Base-by-base conservation (phyloP, 169 alveolate species). In the Plasmodium gonderi region DNA sequence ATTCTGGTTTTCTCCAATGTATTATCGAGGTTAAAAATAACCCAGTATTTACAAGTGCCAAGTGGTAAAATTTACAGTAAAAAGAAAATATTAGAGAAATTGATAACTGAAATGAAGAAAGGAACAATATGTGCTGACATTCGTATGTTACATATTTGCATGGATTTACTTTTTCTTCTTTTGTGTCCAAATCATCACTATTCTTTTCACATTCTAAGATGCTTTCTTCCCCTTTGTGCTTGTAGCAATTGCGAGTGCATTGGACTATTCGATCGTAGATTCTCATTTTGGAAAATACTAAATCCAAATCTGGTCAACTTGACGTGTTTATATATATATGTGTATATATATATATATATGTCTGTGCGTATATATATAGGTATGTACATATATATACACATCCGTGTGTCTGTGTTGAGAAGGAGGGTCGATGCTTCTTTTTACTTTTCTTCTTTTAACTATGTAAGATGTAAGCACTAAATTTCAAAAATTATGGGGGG, bases 1-100 rank as follows among this genome's bases (percentile, higher is more conserved):
- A 9, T 23, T 69, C 81, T 12, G 92, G 92, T 5, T 82, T 82
- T 29, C 83, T 69, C 92, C 92, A 82, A 33, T 82, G 92, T 47
- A 82, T 26, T 42, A 82, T 8, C 0, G 92, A 82, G 9, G 92
- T 69, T 29, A 69, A 3, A 69, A 82, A 47, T 47, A 82, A 54
- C 12, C 42, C 68, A 1, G 20, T 14, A 42, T 82, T 72, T 5
- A 67, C 0, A 42, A 69, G 1, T 11, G 92, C 31, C 17, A 82
- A 38, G 42, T 47, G 14, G 54, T 82, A 82, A 2, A 82, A 45
- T 45, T 82, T 0, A 64, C 92, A 82, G 7, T 69, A 82, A 3
- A 82, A n/a, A 5, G 82, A 82, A 69, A 82, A 82, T 17, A 82
- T 14, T 23, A 82, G 14, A 33, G 92, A 1, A 7, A 82, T 2